A percentile compares a stretch with the other conserved stretches of the same genome.
Conservation (phyloP, 768 basidiomycete genomes). For the Psilocybe azurescens region DNA sequence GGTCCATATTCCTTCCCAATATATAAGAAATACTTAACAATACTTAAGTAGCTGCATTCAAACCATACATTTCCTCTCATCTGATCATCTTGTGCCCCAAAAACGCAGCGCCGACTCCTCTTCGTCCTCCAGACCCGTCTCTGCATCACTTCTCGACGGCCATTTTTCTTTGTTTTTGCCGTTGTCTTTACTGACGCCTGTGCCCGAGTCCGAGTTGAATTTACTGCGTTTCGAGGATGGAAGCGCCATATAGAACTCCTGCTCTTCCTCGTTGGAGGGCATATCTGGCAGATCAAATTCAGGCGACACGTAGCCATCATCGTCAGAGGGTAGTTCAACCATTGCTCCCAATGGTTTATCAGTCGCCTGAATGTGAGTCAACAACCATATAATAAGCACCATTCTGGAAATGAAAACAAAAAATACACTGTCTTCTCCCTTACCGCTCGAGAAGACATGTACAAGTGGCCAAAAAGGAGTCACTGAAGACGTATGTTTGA, state of each 20-base stretch:
- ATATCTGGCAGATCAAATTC: slow-evolving; percentile 59
- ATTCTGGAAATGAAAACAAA: slow-evolving; percentile 27
- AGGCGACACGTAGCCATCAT: slow-evolving; percentile 73
- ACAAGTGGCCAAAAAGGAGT: too few relatives aligned
- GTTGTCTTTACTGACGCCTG: neutral
- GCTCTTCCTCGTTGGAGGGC: slow-evolving; percentile 37
- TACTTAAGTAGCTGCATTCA: too few relatives aligned
- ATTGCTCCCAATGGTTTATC: slow-evolving; percentile 37
- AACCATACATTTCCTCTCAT: neutral
- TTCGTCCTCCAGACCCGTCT: slow-evolving; percentile 37
- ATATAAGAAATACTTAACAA: too few relatives aligned
- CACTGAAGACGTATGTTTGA: too few relatives aligned
- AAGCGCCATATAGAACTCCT: slow-evolving; percentile 33
- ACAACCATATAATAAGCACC: too few relatives aligned
- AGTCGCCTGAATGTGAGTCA: slow-evolving; percentile 23
- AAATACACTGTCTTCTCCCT: slow-evolving; percentile 55
- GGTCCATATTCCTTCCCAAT: too few relatives aligned
- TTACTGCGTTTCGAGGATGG: slow-evolving; percentile 29
- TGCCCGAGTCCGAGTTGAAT: neutral
- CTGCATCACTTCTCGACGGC: slow-evolving; percentile 11
- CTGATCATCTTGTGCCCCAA: slow-evolving; percentile 31
- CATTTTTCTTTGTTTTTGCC: slow-evolving; percentile 18
- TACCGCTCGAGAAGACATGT: slow-evolving; percentile 38
- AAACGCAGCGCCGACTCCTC: slow-evolving; percentile 67
- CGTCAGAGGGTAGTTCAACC: slow-evolving; percentile 31